A percentile compares a stretch with the other conserved stretches of the same genome.
Conservation (phyloP, 2,329 filamentous ascomycete species). For the Bertia moriformis region DNA sequence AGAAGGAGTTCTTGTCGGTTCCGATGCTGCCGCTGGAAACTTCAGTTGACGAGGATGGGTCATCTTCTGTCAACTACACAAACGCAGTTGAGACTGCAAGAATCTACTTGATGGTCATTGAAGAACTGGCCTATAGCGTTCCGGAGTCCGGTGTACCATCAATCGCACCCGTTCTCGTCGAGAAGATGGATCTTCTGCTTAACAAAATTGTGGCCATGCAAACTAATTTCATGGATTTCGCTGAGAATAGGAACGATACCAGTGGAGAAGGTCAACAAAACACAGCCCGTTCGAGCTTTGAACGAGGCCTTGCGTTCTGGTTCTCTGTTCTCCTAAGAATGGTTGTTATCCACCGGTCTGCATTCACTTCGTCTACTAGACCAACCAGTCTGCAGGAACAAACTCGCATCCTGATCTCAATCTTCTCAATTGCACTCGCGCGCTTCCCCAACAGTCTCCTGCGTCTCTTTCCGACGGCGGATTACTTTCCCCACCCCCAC, state of each 20-base stretch:
- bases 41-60: slow-evolving; percentile 14
- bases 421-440: slow-evolving; percentile 22
- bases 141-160: slow-evolving; percentile 14
- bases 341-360: slow-evolving; percentile 5
- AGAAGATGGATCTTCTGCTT: slow-evolving; percentile 20
- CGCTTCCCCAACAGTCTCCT: slow-evolving; percentile 15
- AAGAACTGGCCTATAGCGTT: slow-evolving; percentile 13
- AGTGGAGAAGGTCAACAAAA: slow-evolving; percentile 5
- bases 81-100: not conserved
- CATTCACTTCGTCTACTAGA: slow-evolving; percentile 8
- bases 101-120: not conserved
- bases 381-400: slow-evolving; percentile 15
- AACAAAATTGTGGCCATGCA: slow-evolving; percentile 17
- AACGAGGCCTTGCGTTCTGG: slow-evolving; percentile 5
- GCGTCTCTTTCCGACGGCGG: slow-evolving; percentile 7
- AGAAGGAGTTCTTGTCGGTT: slow-evolving; percentile 20
- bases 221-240: slow-evolving; percentile 8
- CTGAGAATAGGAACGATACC: slow-evolving; percentile 6
- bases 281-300: slow-evolving; percentile 12
- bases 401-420: slow-evolving; percentile 17
- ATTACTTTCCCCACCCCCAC: slow-evolving; percentile 14
- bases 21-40: slow-evolving; percentile 3
- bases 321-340: slow-evolving; percentile 2
- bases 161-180: slow-evolving; percentile 17
- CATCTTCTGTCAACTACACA: not conserved